Conservation (phyloP, 371 early-diverging fungal species). For the Mucor indicus region DNA sequence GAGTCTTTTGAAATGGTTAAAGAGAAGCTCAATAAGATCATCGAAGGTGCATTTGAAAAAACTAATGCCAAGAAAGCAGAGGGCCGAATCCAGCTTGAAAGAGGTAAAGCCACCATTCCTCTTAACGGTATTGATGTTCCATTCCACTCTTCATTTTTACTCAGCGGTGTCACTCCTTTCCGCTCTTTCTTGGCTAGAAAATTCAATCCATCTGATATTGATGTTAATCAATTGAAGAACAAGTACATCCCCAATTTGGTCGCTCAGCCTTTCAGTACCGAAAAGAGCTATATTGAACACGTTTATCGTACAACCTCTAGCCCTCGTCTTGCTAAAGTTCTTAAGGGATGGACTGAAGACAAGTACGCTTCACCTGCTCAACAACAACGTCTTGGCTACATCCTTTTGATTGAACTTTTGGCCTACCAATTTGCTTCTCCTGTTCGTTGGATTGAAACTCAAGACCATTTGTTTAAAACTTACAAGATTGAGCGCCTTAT, state of each 20-base stretch:
- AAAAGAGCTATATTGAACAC: conserved; percentile 70
- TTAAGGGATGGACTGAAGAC: conserved; percentile 78
- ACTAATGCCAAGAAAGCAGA: conserved; percentile 60
- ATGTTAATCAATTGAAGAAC: conserved; percentile 65
- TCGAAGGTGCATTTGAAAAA: conserved; percentile 68
- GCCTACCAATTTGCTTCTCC: conserved; percentile 92
- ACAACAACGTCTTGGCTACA: conserved; percentile 82
- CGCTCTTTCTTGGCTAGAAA: conserved; percentile 79
- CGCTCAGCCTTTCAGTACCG: conserved; percentile 80
- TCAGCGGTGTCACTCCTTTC: conserved; percentile 87
- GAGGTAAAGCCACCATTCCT: conserved; percentile 90
- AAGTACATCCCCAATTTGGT: conserved; percentile 95
- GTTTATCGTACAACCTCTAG: conserved; percentile 75
- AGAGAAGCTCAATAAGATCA: conserved; percentile 73
- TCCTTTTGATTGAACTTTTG: conserved; percentile 83
- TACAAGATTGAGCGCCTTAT: conserved; percentile 80
- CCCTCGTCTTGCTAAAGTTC: conserved; percentile 65
- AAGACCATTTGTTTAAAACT: conserved; percentile 81
- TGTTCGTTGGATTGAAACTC: conserved; percentile 96
- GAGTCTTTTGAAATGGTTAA: conserved; percentile 82
- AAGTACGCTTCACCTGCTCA: conserved; percentile 63
- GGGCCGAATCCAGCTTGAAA: conserved; percentile 70
- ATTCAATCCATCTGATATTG: conserved; percentile 71
- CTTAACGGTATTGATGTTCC: conserved; percentile 94
- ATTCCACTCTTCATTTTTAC: conserved; percentile 91